Evolutionary conservation across 805 yeast genomes (phyloP).

Genomic region (Candida coquimbonensis): DNA sequence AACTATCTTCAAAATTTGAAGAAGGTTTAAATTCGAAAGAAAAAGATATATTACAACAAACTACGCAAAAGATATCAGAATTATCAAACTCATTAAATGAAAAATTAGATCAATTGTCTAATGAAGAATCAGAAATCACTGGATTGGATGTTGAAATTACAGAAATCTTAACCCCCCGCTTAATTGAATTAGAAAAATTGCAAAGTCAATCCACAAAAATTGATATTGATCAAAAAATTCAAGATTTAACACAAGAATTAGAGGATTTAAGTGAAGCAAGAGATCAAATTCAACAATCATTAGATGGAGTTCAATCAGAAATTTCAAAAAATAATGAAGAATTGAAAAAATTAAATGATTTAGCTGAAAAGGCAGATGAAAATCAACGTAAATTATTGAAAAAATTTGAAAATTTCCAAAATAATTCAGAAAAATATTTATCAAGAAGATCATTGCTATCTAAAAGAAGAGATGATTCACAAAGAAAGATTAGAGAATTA

Average conservation of each 20-base stretch:
- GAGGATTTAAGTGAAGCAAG: constrained; percentile 28
- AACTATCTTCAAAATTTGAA: constrained; percentile 47
- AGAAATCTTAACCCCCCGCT: constrained; percentile 51
- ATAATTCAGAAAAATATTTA: constrained; percentile 55
- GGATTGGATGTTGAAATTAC: constrained; percentile 46
- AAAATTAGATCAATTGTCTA: constrained; percentile 33
- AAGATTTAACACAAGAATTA: constrained; percentile 13
- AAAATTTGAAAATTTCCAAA: constrained; percentile 54
- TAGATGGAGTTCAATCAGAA: constrained; percentile 22
- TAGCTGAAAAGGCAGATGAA: constrained; percentile 44
- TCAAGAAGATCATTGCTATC: constrained; percentile 54
- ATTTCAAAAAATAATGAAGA: constrained; percentile 16
- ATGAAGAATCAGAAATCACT: constrained; percentile 40
- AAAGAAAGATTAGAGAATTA: constrained; percentile 65
- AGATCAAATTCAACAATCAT: constrained; percentile 18
- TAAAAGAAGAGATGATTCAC: constrained; percentile 63
- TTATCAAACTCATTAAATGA: constrained; percentile 35
- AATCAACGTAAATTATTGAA: constrained; percentile 48
- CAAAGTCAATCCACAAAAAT: constrained; percentile 14
- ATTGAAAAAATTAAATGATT: constrained; percentile 28
- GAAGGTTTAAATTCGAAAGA: constrained; percentile 48
- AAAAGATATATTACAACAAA: constrained; percentile 28
- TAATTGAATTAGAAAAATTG: constrained; percentile 29
- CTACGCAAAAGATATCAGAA: constrained; percentile 30
- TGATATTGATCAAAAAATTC: constrained; percentile 14